Evolutionary conservation across 148 eudicot genomes (phyloP), one percentile per base, ranked within the genome.

Genomic region (Chenopodium quinoa): DNA sequence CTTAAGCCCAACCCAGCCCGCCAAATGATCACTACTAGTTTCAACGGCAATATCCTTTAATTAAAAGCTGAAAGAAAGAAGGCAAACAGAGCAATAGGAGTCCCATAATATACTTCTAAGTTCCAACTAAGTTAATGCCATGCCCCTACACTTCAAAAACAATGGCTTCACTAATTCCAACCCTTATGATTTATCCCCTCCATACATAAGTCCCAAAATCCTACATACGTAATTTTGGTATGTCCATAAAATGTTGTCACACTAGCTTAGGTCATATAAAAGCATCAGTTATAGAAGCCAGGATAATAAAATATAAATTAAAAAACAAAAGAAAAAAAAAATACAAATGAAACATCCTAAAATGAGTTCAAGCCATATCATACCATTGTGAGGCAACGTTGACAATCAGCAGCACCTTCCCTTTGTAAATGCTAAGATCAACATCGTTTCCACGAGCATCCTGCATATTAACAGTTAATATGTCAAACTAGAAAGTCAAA

Each of bases 351-450:
- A 70, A 3, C 44, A 23, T 54, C 27, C 6, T 3, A 1, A 65
- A 78, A 54, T 13, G 70, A 29, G 16, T 58, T 48, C 60, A 19
- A 31, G 54, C 47, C 23, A 22, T 27, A 60, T 60, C 82, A 71
- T 85, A 90, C 92, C 95, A 92, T 72, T 92, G 87, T 46, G 95
- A 92, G 23, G 95, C 95, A 71, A 92, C 95, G 77, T 92, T 92
- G 73, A 92, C 95, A 76, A 92, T 88, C 80, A 92, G 72, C 44
- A 92, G 85, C 75, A 88, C 93, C 79, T 92, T 92, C 73, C 93
- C 93, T 75, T 88, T 90, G 87, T 90, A 92, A 47, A 62, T 78
- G 87, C 91, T 88, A 79, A 92, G 90, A 82, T 92, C 87, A 27
- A 92, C 95, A 79, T 88, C 91, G 58, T 89, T 88, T 40, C 91